Base-by-base conservation (phyloP, 768 basidiomycete species). In the Kwoniella europaea region DNA sequence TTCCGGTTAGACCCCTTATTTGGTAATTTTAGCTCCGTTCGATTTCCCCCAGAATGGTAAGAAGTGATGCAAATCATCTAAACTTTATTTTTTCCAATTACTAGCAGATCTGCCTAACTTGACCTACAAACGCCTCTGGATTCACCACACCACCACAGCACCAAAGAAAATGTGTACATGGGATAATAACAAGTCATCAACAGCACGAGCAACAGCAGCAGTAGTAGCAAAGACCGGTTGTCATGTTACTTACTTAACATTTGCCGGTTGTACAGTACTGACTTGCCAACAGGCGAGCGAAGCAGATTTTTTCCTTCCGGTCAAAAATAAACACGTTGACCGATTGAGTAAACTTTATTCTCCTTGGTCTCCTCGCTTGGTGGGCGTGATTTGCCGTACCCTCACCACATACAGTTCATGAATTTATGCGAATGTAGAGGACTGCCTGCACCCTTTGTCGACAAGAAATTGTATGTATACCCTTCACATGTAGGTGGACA, bases 311-410 rank as follows among this genome's bases (percentile, higher is more conserved):
- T 43, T 42, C 59, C n/a, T 61, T 22, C 35, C 41, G 59, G 42
- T 42, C 18, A 20, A 61, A 61, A 13, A 16, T 15, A 59, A 13
- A 59, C 35, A 59, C 57, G 57, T 27, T 61, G 42, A 16, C 20
- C 59, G 22, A 43, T 20, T 18, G 42, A 18, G 20, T 12, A 61
- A 22, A 61, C 59, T 22, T 61, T 61, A 42, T 61, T 55, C 24
- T n/a, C 24, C 54, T 55, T 52, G 15, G 15, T 52, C 20, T 52
- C 20, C 15, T 20, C 50, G 16, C 50, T 16, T 52, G 15, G 3
- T 15, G 6, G 20, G 13, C 13, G 20, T 4, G 50, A 24, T 24
- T 56, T 56, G 55, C 24, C 12, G 55, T 20, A n/a, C n/a, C 55
- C 55, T 56, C 55, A 12, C 18, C 12, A 27, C 35, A 35, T 35